phyloP scores from a whole-genome alignment of 1,284 basidiomycete species.

The Testicularia cyperi region DNA sequence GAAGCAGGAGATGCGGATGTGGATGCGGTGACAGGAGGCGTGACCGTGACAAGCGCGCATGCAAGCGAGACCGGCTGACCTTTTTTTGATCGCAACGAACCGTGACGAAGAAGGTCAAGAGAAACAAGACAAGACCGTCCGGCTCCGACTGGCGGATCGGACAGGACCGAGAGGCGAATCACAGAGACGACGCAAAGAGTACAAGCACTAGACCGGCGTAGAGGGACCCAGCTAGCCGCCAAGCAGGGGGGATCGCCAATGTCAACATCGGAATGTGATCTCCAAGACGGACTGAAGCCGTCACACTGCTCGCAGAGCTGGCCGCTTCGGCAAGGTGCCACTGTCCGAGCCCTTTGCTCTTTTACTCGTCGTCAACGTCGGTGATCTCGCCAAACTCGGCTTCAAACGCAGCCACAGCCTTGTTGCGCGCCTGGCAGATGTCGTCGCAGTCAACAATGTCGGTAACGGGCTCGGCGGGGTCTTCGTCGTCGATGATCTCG shows the following conservation, averaged over 20 bases:
- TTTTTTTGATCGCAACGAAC: too few species aligned
- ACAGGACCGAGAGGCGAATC: background rate
- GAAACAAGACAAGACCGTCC: too few species aligned
- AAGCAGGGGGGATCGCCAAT: too few species aligned
- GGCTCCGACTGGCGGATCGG: slow-evolving; percentile 1
- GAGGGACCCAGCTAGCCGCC: background rate
- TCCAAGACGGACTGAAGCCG: background rate
- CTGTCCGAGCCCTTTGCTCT: background rate
- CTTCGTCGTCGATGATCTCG: slow-evolving; percentile 36
- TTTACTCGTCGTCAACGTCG: slow-evolving; percentile 7
- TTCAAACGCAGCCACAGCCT: slow-evolving; percentile 26
- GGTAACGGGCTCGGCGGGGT: slow-evolving; percentile 14
- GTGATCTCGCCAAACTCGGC: slow-evolving; percentile 16
- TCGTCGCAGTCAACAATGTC: slow-evolving; percentile 39
- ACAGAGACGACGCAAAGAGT: background rate
- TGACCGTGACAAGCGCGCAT: too few species aligned
- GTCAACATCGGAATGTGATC: too few species aligned
- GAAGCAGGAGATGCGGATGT: too few species aligned
- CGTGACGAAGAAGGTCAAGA: too few species aligned
- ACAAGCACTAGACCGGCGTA: background rate
- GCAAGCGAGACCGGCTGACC: too few species aligned
- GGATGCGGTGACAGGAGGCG: too few species aligned
- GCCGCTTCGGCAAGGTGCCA: too few species aligned
- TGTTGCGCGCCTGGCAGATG: slow-evolving; percentile 31
- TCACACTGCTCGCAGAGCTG: too few species aligned